Evolutionary conservation across 2,329 filamentous ascomycete species (phyloP).

Genomic region (Aphanocladium album): DNA sequence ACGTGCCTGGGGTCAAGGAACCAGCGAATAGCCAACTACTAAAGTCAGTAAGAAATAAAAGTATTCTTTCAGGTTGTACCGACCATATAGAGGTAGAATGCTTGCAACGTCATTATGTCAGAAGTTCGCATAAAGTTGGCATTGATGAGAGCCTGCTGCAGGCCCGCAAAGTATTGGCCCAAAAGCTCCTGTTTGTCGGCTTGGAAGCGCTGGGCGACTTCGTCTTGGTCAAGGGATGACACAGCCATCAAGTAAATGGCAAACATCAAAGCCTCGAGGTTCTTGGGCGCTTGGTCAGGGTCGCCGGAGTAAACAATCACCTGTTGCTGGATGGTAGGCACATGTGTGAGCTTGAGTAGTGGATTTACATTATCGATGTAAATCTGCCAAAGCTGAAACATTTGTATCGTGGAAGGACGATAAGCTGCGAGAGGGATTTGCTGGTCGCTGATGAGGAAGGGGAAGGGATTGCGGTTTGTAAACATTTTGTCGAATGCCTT

Average conservation of each 20-base stretch:
- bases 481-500: constrained; percentile 57
- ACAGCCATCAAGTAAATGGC: constrained; percentile 56
- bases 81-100: constrained; percentile 62
- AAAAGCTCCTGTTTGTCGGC: constrained; percentile 48
- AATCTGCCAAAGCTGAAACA: constrained; percentile 62
- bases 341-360: constrained; percentile 62
- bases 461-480: constrained; percentile 50
- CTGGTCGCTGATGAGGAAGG: constrained; percentile 48
- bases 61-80: not conserved
- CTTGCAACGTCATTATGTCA: constrained; percentile 62
- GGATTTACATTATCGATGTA: constrained; percentile 68
- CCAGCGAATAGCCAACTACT: constrained; percentile 43
- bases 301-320: constrained; percentile 59
- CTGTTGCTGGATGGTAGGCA: constrained; percentile 58
- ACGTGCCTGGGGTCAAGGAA: constrained; percentile 52
- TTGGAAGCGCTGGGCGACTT: constrained; percentile 50
- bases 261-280: constrained; percentile 65
- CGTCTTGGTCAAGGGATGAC: constrained; percentile 52
- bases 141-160: constrained; percentile 61
- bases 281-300: constrained; percentile 47
- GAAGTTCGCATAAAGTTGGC: constrained; percentile 62
- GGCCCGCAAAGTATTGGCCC: constrained; percentile 49
- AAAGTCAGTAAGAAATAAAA: constrained; percentile 5
- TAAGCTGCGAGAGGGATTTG: constrained; percentile 38
- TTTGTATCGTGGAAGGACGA: constrained; percentile 53